Conservation (phyloP, 73 alveolate species). For the Blepharisma stoltei region DNA sequence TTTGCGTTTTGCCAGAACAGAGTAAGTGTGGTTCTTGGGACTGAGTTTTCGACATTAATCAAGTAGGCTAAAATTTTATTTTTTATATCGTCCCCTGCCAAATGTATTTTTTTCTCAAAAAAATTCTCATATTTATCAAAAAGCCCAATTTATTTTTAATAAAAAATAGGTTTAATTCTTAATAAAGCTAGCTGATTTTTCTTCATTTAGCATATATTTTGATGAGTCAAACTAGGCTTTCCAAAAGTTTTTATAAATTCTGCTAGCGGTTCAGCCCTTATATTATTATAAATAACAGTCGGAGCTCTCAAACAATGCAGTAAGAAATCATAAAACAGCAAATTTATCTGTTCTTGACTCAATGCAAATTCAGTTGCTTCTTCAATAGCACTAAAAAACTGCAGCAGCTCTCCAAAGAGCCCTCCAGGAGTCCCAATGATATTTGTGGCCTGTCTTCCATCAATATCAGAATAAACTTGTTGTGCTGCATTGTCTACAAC, state of each 20-base stretch:
- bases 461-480: not conserved
- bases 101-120: too few relatives aligned
- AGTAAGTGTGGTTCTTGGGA: slow-evolving; percentile 6
- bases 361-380: not conserved
- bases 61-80: not conserved
- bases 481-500: not conserved
- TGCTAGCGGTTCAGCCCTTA: not conserved
- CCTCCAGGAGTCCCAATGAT: slow-evolving; percentile 36
- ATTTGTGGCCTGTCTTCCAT: not conserved
- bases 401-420: slow-evolving; percentile 10
- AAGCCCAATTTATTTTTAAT: too few relatives aligned
- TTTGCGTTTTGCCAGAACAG: not conserved
- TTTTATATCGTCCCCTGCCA: slow-evolving; percentile 6
- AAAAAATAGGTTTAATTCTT: too few relatives aligned
- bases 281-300: not conserved
- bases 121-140: too few relatives aligned
- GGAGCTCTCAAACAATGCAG: not conserved
- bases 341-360: slow-evolving; percentile 19
- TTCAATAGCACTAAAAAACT: slow-evolving; percentile 13
- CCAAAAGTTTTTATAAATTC: slow-evolving; percentile 18
- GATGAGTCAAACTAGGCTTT: slow-evolving; percentile 32
- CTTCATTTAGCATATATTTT: too few relatives aligned
- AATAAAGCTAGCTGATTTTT: slow-evolving; percentile 27
- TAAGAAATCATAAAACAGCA: not conserved
- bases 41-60: not conserved